phyloP scores from a whole-genome alignment of 345 rosid genomes.

The Brassica nigra region DNA sequence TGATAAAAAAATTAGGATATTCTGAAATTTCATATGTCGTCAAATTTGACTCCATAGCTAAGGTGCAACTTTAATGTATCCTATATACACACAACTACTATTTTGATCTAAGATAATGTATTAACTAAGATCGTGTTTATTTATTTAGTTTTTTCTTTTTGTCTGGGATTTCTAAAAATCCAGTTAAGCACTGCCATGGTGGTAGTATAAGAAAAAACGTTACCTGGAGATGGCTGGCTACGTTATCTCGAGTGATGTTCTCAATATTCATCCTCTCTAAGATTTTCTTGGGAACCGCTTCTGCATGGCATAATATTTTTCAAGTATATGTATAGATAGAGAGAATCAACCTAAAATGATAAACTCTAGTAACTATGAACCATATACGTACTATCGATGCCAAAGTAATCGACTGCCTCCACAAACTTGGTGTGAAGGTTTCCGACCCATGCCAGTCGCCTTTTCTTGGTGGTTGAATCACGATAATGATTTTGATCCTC shows the following conservation, averaged over 20 bases:
- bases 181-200: too few species aligned
- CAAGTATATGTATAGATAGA: too few species aligned
- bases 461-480: slow-evolving; percentile 58
- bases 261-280: slow-evolving; percentile 75
- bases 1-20: too few species aligned
- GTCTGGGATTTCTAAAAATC: too few species aligned
- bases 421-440: slow-evolving; percentile 73
- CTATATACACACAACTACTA: too few species aligned
- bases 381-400: slow-evolving; percentile 26
- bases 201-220: background rate
- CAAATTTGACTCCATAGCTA: too few species aligned
- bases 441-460: slow-evolving; percentile 70
- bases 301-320: slow-evolving; percentile 39
- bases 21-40: too few species aligned
- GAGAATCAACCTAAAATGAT: background rate
- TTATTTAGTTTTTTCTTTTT: too few species aligned
- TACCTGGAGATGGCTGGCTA: slow-evolving; percentile 91
- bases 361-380: background rate
- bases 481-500: slow-evolving; percentile 55
- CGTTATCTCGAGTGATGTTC: slow-evolving; percentile 70
- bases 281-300: slow-evolving; percentile 80
- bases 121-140: too few species aligned
- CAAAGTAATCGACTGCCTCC: slow-evolving; percentile 63
- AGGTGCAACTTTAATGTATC: too few species aligned
- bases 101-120: too few species aligned